Base-by-base conservation (phyloP, 2,329 filamentous ascomycete species). In the Phyllosticta citrichinensis region DNA sequence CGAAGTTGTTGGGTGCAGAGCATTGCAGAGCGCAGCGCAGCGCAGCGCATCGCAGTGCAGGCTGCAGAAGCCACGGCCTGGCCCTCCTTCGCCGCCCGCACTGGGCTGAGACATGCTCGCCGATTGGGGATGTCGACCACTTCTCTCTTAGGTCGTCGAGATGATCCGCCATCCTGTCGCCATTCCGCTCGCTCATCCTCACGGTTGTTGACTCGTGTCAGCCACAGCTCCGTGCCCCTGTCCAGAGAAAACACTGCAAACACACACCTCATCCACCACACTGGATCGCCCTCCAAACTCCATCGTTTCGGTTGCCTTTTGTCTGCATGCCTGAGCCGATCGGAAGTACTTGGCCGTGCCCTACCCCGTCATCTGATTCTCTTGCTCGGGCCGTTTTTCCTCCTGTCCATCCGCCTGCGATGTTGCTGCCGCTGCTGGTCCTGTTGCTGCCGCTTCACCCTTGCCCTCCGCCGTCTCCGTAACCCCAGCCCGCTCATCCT, bases 351-450 rank as follows among this genome's bases (percentile, higher is more conserved):
- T 67, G 65, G 62, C 64, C 57, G 63, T 66, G 66, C 65, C 67
- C 67, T 67, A 66, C 67, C 65, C 62, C 57, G 69, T 72, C 70
- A 74, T 69, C 72, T 73, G 71, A 72, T 68, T 68, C 60, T 64
- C 64, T 67, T 71, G 65, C 61, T 66, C 71, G 73, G 72, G 63
- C 72, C 72, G 72, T 68, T 69, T 51, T 60, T 62, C 70, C 70
- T 73, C 73, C 71, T 74, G 71, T 63, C 69, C 68, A 65, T 58
- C 52, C 53, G 54, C 53, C 71, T 70, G 67, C 69, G 67, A 68
- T 71, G 68, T 65, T 70, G 47, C 65, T 66, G 71, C 62, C 20
- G 59, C 59, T 55, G 58, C 68, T 30, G 70, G 71, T 69, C 27
- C 27, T 47, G 40, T n/a, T 47, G 40, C n/a, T 47, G 40, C 40